These are phyloP conservation scores for Durio zibethinus DNA, from an alignment of 345 rosid genomes.

Conservation along the genomic window DNA sequence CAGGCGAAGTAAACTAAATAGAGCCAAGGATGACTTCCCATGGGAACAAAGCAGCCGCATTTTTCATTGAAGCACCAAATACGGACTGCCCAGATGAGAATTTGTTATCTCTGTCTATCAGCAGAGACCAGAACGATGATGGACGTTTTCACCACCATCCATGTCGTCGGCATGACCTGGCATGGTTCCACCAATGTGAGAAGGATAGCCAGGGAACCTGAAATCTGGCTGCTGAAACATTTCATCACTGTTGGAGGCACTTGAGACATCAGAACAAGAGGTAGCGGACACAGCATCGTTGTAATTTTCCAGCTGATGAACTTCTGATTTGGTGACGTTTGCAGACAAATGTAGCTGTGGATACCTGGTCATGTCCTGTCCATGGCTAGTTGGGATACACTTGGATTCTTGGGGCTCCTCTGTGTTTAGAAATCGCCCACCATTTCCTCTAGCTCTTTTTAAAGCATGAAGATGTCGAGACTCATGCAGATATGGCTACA, in stretches of 20 bases:
- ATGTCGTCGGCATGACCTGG: constrained; percentile 32
- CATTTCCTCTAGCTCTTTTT: constrained; percentile 75
- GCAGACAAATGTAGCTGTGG: constrained; percentile 20
- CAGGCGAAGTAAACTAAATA: constrained; percentile 23
- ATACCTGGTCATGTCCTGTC: constrained; percentile 23
- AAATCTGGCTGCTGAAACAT: constrained; percentile 46
- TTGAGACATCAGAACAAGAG: constrained; percentile 49
- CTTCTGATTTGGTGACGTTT: constrained; percentile 36
- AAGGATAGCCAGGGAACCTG: constrained; percentile 49
- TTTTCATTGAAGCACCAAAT: constrained; percentile 19
- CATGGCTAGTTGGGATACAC: constrained; percentile 19
- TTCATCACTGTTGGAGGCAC: constrained; percentile 41
- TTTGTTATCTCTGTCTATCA: constrained; percentile 29
- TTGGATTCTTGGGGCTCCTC: constrained; percentile 50
- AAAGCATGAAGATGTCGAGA: constrained; percentile 87
- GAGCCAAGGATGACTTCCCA: constrained; percentile 99
- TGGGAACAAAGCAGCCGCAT: constrained; percentile 41
- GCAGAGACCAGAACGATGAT: constrained; percentile 28
- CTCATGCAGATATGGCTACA: constrained; percentile 86
- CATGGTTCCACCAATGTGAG: constrained; percentile 29
- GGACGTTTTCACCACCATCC: constrained; percentile 40
- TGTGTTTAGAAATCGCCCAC: constrained; percentile 75
- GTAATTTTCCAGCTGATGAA: constrained; percentile 28
- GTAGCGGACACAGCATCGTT: constrained; percentile 42
- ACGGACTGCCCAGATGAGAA: constrained; percentile 22